These are phyloP conservation scores for Yamadazyma diospyri DNA, from an alignment of 1,139 yeast genomes.

Conservation along the genomic window DNA sequence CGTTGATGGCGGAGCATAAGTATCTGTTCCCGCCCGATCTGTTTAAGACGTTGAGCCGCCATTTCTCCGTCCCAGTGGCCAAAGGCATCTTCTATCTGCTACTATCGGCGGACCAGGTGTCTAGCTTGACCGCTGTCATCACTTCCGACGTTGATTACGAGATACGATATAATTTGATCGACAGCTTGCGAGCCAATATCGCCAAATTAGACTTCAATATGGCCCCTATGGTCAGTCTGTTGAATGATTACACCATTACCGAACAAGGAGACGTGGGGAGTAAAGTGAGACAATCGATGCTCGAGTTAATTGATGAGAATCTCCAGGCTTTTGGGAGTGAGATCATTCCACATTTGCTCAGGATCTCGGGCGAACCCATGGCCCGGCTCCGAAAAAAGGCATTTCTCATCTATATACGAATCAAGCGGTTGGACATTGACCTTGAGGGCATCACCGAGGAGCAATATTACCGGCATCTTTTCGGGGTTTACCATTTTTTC, in stretches of 20 bases:
- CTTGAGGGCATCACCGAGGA: conserved; percentile 2
- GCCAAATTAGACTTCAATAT: background rate
- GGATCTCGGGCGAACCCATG: conserved; percentile 47
- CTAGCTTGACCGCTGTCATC: conserved; percentile 16
- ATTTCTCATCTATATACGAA: conserved; percentile 17
- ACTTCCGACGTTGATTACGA: conserved; percentile 21
- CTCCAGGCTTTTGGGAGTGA: conserved; percentile 11
- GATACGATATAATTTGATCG: conserved; percentile 23
- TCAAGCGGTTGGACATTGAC: conserved; percentile 3
- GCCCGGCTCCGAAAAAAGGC: conserved; percentile 29
- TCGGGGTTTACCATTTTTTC: conserved; percentile 16
- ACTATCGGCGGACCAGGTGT: conserved; percentile 10
- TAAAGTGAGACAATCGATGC: conserved; percentile 53
- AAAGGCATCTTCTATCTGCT: conserved; percentile 23
- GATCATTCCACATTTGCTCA: conserved; percentile 25
- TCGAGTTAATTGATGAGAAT: conserved; percentile 29
- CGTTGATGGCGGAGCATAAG: conserved; percentile 18
- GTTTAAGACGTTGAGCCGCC: conserved; percentile 20
- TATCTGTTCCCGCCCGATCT: conserved; percentile 15
- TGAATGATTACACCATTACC: conserved; percentile 65
- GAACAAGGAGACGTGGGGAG: conserved; percentile 82
- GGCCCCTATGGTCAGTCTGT: conserved; percentile 16
- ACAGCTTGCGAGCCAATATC: conserved; percentile 13
- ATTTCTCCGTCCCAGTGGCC: conserved; percentile 28
- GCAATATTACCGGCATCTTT: conserved; percentile 25